A percentile compares a stretch with the other conserved stretches of the same genome.
Evolutionary conservation across 1,284 basidiomycete species (phyloP).

Genomic region (Farysia itapuensis): DNA sequence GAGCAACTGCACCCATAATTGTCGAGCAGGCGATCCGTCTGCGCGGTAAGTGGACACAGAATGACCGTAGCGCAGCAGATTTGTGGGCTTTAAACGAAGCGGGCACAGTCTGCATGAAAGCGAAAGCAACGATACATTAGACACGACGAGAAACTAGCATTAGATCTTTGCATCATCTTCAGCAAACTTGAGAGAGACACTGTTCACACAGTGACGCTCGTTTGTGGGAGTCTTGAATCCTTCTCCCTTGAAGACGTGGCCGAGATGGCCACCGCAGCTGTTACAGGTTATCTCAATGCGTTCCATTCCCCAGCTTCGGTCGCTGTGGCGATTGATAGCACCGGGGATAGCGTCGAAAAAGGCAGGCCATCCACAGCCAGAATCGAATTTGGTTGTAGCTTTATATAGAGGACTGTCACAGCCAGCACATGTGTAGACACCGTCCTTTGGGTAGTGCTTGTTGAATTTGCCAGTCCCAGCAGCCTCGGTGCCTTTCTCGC

Average conservation of each 20-base stretch:
- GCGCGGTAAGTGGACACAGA: slow-evolving; percentile 17
- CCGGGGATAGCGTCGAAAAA: slow-evolving; percentile 93
- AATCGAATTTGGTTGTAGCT: slow-evolving; percentile 86
- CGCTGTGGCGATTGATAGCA: slow-evolving; percentile 69
- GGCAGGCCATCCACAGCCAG: slow-evolving; percentile 95
- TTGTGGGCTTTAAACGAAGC: slow-evolving; percentile 28
- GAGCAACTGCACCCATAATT: slow-evolving; percentile 34
- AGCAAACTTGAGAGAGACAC: slow-evolving; percentile 77
- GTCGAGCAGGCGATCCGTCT: slow-evolving; percentile 23
- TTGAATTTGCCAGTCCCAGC: slow-evolving; percentile 78
- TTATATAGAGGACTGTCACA: slow-evolving; percentile 61
- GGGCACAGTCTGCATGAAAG: slow-evolving; percentile 30
- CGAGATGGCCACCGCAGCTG: slow-evolving; percentile 81
- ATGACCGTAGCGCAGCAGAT: slow-evolving; percentile 6
- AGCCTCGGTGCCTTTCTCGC: slow-evolving; percentile 82
- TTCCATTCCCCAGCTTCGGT: slow-evolving; percentile 62
- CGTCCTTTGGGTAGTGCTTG: slow-evolving; percentile 65
- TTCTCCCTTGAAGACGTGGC: slow-evolving; percentile 90
- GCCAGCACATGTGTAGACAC: slow-evolving; percentile 69
- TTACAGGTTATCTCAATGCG: slow-evolving; percentile 76
- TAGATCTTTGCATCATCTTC: slow-evolving; percentile 63
- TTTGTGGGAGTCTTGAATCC: slow-evolving; percentile 68
- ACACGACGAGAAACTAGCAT: slow-evolving; percentile 1
- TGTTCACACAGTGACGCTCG: slow-evolving; percentile 73
- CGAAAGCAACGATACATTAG: slow-evolving; percentile 14